phyloP scores from a whole-genome alignment of 2,329 filamentous ascomycete species.

The Ophiostoma pallidulum region DNA sequence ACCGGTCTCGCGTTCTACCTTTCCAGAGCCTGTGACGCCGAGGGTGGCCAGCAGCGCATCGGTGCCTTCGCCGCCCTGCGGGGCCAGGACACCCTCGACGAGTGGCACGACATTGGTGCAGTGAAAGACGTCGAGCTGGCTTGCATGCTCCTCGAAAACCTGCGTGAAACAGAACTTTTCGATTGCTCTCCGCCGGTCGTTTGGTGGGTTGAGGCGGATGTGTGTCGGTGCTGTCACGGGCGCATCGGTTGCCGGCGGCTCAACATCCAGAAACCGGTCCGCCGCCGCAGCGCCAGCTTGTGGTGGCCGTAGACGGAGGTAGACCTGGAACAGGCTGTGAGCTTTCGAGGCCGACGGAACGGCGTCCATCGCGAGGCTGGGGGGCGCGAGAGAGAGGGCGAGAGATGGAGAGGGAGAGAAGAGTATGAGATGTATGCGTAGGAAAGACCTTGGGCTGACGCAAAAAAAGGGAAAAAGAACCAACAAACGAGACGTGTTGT shows the following conservation, averaged over 20 bases:
- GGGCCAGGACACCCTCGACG: constrained; percentile 71
- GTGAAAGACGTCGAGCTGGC: constrained; percentile 79
- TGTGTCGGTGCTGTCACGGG: constrained; percentile 45
- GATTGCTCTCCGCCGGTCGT: constrained; percentile 76
- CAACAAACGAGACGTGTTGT: not conserved
- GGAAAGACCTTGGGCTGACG: too few relatives aligned
- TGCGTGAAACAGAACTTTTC: constrained; percentile 92
- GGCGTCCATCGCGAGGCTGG: constrained; percentile 27
- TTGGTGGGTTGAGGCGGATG: constrained; percentile 70
- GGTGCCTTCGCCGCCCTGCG: constrained; percentile 64
- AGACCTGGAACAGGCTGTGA: constrained; percentile 75
- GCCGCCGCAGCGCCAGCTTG: constrained; percentile 32
- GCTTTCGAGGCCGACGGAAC: constrained; percentile 20
- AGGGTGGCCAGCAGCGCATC: constrained; percentile 87
- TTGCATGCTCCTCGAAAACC: constrained; percentile 80
- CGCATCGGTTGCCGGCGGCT: constrained; percentile 36
- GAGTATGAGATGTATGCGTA: not conserved
- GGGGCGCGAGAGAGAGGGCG: not conserved
- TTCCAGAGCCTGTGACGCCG: constrained; percentile 91
- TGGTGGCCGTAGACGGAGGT: constrained; percentile 71
- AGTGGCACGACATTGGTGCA: constrained; percentile 65
- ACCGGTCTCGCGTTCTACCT: constrained; percentile 46
- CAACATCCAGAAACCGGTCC: constrained; percentile 73
- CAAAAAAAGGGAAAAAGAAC: too few relatives aligned
- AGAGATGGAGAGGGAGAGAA: not conserved